Evolutionary conservation across 805 yeast species (phyloP), one percentile per base, ranked within the genome.

Genomic region (Candida hungchunana): DNA sequence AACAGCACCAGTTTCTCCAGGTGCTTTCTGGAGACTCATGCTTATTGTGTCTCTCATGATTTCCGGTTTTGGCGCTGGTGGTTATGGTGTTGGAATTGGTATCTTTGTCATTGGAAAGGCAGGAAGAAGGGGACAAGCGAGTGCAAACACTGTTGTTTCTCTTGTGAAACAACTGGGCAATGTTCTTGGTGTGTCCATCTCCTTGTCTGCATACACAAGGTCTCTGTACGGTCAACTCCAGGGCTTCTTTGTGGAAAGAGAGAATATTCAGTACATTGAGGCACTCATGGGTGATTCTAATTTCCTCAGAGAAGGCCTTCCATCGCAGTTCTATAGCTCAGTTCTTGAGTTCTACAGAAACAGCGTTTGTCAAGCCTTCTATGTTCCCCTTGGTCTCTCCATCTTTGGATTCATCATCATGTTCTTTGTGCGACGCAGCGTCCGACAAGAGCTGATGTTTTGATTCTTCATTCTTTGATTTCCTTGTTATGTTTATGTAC

Each of bases 81-180:
- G 63, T 14, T 65, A 63, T 34, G 39, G 61, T 24, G 72, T 67
- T 15, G 60, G 68, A 15, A 43, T 64, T 7, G 41, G 63, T 26
- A 56, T 68, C 24, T 54, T 64, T 32, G 63, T 62, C 19, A 64
- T 69, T 28, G 72, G 66, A 1, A 59, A 56, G 29, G 72, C 63
- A 20, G 72, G 72, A 8, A 41, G 51, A 17, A 57, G 55, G 29
- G 60, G 61, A 11, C 73, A 69, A 40, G 73, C 73, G 2, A 49
- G 65, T 25, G 68, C 69, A 12, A 66, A 68, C 11, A 69, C 73
- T 13, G 67, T 64, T 58, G 67, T 62, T 24, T 67, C 66, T 31
- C 51, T 68, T 32, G 62, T 67, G 31, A 58, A 67, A 38, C 66
- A 72, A 2, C 43, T 66, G 31, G 74, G 74, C 9, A 62, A 64